Percentiles rank a stretch among this genome's conserved stretches.
phyloP scores from a whole-genome alignment of 2,329 filamentous ascomycete genomes.

The Arthroderma sp. region DNA sequence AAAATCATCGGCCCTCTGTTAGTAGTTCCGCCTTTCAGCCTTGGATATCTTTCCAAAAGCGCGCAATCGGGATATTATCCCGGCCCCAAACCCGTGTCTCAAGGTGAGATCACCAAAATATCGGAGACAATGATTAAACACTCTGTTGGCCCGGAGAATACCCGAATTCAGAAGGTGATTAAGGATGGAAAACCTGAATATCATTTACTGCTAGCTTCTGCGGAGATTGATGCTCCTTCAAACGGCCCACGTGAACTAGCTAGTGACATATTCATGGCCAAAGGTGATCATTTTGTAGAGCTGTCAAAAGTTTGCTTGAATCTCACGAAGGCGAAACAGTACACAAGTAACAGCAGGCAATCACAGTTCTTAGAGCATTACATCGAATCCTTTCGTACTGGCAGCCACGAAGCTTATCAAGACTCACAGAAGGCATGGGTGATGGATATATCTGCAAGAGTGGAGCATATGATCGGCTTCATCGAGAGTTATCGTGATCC shows the following conservation, averaged over 20 bases:
- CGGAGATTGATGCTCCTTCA: too few relatives aligned
- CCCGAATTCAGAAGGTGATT: conserved; percentile 15
- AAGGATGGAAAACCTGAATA: conserved; percentile 21
- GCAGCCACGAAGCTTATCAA: conserved; percentile 10
- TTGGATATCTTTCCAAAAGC: conserved; percentile 37
- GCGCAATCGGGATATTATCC: conserved; percentile 16
- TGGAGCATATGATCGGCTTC: background rate
- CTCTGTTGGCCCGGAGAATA: background rate
- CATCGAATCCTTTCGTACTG: conserved; percentile 35
- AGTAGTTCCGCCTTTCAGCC: conserved; percentile 7
- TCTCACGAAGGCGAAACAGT: conserved; percentile 34
- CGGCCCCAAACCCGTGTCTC: background rate
- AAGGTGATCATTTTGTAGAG: conserved; percentile 34
- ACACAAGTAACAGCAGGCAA: conserved; percentile 34
- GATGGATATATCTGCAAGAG: background rate
- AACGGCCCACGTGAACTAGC: conserved; percentile 15
- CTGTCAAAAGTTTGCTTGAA: conserved; percentile 35
- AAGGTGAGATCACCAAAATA: background rate
- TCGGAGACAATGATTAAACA: background rate
- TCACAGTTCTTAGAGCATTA: conserved; percentile 35
- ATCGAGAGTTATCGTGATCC: conserved; percentile 31
- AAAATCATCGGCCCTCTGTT: conserved; percentile 8
- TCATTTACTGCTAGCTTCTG: conserved; percentile 20
- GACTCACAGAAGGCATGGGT: background rate
- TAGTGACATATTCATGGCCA: conserved; percentile 20